Conservation (phyloP, 2,329 filamentous ascomycete genomes). For the Epichloe sylvatica region DNA sequence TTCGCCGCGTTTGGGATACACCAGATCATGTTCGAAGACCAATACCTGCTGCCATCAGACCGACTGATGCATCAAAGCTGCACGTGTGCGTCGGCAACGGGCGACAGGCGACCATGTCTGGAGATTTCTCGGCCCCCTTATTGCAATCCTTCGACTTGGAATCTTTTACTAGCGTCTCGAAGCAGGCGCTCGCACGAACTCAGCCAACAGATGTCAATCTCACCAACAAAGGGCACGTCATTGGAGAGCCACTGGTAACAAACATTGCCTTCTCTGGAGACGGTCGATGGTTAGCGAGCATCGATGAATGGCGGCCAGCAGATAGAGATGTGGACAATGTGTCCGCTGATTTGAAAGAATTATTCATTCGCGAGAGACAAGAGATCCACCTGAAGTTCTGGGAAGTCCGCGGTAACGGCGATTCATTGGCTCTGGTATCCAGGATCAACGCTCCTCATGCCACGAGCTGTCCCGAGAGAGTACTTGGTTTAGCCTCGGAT, state of each 20-base stretch:
- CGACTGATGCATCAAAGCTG: conserved; percentile 47
- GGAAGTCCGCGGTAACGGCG: conserved; percentile 45
- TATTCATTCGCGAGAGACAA: conserved; percentile 36
- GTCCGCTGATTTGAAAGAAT: conserved; percentile 23
- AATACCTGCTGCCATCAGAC: conserved; percentile 49
- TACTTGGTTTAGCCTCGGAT: conserved; percentile 62
- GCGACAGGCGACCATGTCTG: conserved; percentile 41
- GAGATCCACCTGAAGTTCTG: conserved; percentile 89
- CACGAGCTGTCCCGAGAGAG: conserved; percentile 36
- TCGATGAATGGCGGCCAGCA: conserved; percentile 81
- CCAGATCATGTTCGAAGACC: conserved; percentile 30
- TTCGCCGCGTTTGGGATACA: conserved; percentile 36
- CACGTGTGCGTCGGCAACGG: conserved; percentile 53
- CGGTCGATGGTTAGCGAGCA: conserved; percentile 78
- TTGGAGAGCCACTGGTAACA: conserved; percentile 66
- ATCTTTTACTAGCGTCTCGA: conserved; percentile 61
- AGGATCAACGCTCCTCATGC: conserved; percentile 74
- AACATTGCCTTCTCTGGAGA: conserved; percentile 64
- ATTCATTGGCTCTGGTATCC: conserved; percentile 61
- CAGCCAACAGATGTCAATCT: conserved; percentile 72
- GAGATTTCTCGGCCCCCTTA: conserved; percentile 37
- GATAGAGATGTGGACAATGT: conserved; percentile 46
- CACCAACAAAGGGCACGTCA: conserved; percentile 53
- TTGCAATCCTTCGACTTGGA: conserved; percentile 83
- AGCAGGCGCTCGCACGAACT: conserved; percentile 78